A percentile compares a stretch with the other conserved stretches of the same genome.
Evolutionary conservation across 495 filamentous ascomycete species (phyloP).

Genomic region (Usnea hakonensis): DNA sequence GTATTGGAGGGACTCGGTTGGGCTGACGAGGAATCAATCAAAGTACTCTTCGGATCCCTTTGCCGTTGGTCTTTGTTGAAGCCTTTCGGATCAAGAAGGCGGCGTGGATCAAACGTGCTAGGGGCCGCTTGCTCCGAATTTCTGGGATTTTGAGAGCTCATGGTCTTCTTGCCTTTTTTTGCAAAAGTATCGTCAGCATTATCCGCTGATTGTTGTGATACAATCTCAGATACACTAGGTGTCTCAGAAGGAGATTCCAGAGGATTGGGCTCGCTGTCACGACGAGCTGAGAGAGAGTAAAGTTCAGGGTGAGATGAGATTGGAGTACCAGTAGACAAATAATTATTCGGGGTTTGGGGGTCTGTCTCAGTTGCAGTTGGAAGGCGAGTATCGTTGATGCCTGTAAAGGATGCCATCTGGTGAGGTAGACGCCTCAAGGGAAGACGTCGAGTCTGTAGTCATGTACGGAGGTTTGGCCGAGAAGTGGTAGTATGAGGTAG

Average conservation of each 20-base stretch:
- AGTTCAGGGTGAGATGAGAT: slow-evolving; percentile 8
- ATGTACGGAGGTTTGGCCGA: background rate
- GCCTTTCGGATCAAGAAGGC: slow-evolving; percentile 23
- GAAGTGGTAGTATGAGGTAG: background rate
- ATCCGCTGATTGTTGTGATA: slow-evolving; percentile 14
- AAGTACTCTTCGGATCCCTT: background rate
- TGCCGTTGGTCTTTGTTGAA: slow-evolving; percentile 7
- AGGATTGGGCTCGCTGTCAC: slow-evolving; percentile 10
- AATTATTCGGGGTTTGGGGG: slow-evolving; percentile 22
- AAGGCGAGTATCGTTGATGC: background rate
- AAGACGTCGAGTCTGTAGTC: slow-evolving; percentile 1
- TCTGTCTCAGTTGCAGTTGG: slow-evolving; percentile 21
- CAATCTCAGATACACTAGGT: background rate
- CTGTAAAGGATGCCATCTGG: slow-evolving; percentile 14
- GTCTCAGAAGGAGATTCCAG: background rate
- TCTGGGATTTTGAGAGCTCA: background rate
- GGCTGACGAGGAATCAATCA: background rate
- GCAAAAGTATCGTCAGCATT: slow-evolving; percentile 20
- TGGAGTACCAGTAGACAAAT: slow-evolving; percentile 21
- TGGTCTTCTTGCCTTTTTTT: slow-evolving; percentile 13
- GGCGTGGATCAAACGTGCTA: slow-evolving; percentile 13
- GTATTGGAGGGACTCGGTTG: slow-evolving; percentile 1
- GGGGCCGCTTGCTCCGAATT: background rate
- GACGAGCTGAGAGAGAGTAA: slow-evolving; percentile 1
- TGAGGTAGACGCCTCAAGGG: background rate